These are phyloP conservation scores for Wickerhamiella nectarea DNA, from an alignment of 805 yeast species.

Conservation along the genomic window DNA sequence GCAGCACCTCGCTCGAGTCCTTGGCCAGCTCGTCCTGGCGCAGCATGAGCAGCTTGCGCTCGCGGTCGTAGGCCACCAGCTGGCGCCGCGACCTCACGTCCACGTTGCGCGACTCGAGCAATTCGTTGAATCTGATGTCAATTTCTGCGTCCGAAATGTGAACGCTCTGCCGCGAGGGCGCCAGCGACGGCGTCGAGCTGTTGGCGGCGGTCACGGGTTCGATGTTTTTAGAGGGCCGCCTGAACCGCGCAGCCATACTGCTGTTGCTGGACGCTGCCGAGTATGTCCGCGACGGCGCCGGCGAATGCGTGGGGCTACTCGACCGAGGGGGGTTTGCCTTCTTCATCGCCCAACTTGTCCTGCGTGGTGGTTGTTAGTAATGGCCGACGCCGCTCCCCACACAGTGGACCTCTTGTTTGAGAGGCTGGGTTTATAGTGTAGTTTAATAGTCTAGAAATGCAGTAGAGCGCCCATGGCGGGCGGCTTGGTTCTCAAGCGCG, in stretches of 20 bases:
- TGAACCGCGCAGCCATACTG: neutral
- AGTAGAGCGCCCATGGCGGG: too few relatives aligned
- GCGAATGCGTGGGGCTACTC: neutral
- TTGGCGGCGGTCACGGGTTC: neutral
- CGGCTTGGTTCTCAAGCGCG: too few relatives aligned
- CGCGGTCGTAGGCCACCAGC: constrained; percentile 57
- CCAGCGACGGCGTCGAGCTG: neutral
- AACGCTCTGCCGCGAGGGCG: neutral
- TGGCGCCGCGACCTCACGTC: constrained; percentile 55
- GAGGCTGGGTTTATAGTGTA: too few relatives aligned
- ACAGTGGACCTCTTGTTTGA: too few relatives aligned
- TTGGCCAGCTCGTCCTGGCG: constrained; percentile 65
- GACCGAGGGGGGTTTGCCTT: neutral
- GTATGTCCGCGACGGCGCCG: constrained; percentile 5
- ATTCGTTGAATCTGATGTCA: constrained; percentile 54
- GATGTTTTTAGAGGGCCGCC: constrained; percentile 3
- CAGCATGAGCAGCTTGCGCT: constrained; percentile 83
- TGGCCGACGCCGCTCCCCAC: too few relatives aligned
- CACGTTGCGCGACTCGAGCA: constrained; percentile 64
- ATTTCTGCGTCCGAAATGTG: constrained; percentile 36
- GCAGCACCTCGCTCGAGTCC: constrained; percentile 7
- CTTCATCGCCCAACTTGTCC: neutral
- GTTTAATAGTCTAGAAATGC: too few relatives aligned
- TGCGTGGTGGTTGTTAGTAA: too few relatives aligned
- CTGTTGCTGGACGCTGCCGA: neutral